These are phyloP conservation scores for Candida adriatica DNA, from an alignment of 805 yeast species.

Conservation along the genomic window DNA sequence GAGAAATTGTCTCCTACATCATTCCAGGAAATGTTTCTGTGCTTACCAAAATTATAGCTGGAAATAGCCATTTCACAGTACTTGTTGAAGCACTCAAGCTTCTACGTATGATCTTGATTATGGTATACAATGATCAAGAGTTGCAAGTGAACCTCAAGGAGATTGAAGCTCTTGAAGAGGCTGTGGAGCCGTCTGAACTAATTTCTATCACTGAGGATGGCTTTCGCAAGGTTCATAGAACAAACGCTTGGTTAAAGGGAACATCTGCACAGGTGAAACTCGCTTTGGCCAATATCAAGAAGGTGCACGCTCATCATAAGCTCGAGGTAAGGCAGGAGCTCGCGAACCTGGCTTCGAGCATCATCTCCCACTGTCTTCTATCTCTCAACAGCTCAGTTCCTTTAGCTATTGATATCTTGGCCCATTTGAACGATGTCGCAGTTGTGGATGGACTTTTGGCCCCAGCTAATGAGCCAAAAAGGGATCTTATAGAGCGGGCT, in stretches of 20 bases:
- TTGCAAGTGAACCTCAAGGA: constrained; percentile 24
- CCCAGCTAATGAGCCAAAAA: constrained; percentile 10
- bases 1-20: constrained; percentile 41
- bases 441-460: constrained; percentile 3
- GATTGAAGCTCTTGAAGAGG: constrained; percentile 13
- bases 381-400: constrained; percentile 33
- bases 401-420: constrained; percentile 28
- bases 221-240: constrained; percentile 31
- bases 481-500: constrained; percentile 8
- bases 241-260: constrained; percentile 47
- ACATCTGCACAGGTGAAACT: constrained; percentile 43
- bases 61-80: constrained; percentile 32
- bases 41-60: constrained; percentile 31
- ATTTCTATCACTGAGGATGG: constrained; percentile 13
- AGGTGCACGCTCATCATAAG: constrained; percentile 23
- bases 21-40: constrained; percentile 46
- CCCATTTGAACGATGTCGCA: constrained; percentile 14
- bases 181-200: constrained; percentile 11
- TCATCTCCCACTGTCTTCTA: constrained; percentile 28
- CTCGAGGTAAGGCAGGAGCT: constrained; percentile 29
- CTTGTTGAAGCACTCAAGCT: constrained; percentile 25
- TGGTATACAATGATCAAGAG: constrained; percentile 37
- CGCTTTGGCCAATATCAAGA: constrained; percentile 29
- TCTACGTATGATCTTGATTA: constrained; percentile 24
- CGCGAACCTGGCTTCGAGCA: constrained; percentile 23